phyloP scores from a whole-genome alignment of 1,139 yeast species.

The Scheffersomyces quercinus region DNA sequence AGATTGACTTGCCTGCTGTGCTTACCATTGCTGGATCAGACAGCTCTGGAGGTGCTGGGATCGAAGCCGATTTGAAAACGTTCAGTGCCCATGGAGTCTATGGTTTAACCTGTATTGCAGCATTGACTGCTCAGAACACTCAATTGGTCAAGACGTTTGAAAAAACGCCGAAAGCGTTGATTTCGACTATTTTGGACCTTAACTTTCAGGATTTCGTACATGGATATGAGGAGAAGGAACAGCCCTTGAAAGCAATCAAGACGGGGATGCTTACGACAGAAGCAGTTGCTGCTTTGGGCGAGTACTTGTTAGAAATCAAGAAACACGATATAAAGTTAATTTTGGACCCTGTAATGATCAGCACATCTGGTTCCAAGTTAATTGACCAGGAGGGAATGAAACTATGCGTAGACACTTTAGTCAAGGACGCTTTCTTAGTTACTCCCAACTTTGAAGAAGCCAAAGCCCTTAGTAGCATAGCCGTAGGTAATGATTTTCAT shows the following conservation, averaged over 20 bases:
- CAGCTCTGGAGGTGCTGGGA: slow-evolving; percentile 93
- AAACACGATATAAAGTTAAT: slow-evolving; percentile 44
- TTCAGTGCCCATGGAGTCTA: slow-evolving; percentile 77
- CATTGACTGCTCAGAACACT: slow-evolving; percentile 84
- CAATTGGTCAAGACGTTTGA: slow-evolving; percentile 55
- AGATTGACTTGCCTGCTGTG: slow-evolving; percentile 37
- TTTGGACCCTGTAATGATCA: slow-evolving; percentile 82
- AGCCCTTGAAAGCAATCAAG: slow-evolving; percentile 63
- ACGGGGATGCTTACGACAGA: slow-evolving; percentile 76
- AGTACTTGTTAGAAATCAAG: slow-evolving; percentile 28
- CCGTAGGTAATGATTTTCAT: slow-evolving; percentile 12
- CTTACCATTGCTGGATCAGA: slow-evolving; percentile 83
- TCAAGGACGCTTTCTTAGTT: slow-evolving; percentile 57
- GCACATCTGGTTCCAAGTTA: slow-evolving; percentile 71
- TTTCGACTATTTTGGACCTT: slow-evolving; percentile 51
- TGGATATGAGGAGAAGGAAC: slow-evolving; percentile 21
- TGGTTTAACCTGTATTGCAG: slow-evolving; percentile 79
- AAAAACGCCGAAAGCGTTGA: slow-evolving; percentile 43
- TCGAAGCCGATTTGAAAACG: slow-evolving; percentile 89
- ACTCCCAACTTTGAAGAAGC: slow-evolving; percentile 84
- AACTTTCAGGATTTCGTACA: slow-evolving; percentile 62
- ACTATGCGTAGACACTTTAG: slow-evolving; percentile 44
- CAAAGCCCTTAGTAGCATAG: slow-evolving; percentile 28
- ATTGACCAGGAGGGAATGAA: slow-evolving; percentile 50
- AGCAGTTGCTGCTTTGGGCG: slow-evolving; percentile 52